Evolutionary conservation across 2,329 filamentous ascomycete genomes (phyloP), one percentile per base, ranked within the genome.

Genomic region (Bretziella fagacearum): DNA sequence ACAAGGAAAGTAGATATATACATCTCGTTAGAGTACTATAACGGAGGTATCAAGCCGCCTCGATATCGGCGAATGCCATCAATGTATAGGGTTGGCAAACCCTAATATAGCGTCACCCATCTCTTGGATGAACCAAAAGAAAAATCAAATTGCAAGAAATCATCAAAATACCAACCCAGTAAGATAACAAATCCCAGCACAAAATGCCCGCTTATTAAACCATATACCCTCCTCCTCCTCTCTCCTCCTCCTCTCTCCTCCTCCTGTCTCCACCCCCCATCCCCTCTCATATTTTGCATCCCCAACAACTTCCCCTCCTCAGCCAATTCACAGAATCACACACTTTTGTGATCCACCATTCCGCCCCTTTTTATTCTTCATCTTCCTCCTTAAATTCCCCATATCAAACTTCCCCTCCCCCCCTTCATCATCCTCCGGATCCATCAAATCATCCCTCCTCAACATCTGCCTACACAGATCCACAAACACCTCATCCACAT

Each of bases 401-500:
- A 59, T 54, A 43, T 68, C 65, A 32, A 63, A 62, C 47, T 65
- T 67, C 53, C 64, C 63, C 20, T 66, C 61, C 13, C 67, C 61
- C 15, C 64, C 61, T 13, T 56, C 58, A 6, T 65, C 35, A 17
- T 55, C 55, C 32, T 52, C 35, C 29, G 57, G 52, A 20, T 64
- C 60, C 17, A 57, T 56, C 2, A 65, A 62, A 55, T 78, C 74
- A 52, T 89, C 82, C 56, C 77, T 82, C 52, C 78, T 71, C 49
- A 91, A 75, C 64, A 93, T 85, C 61, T 91, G 84, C 51, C 83
- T 73, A 58, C 83, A 89, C 48, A 93, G 71, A 60, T 91, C 83
- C 54, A 84, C 66, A 62, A 93, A 94, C 40, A 87, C 84, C 60
- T 93, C 86, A 55, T 93, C 84, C 13, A 94, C 86, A 55, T 94